Evolutionary conservation across 31 red algal genomes (phyloP), one percentile per base, ranked within the genome.

Genomic region (Asparagopsis taxiformis): DNA sequence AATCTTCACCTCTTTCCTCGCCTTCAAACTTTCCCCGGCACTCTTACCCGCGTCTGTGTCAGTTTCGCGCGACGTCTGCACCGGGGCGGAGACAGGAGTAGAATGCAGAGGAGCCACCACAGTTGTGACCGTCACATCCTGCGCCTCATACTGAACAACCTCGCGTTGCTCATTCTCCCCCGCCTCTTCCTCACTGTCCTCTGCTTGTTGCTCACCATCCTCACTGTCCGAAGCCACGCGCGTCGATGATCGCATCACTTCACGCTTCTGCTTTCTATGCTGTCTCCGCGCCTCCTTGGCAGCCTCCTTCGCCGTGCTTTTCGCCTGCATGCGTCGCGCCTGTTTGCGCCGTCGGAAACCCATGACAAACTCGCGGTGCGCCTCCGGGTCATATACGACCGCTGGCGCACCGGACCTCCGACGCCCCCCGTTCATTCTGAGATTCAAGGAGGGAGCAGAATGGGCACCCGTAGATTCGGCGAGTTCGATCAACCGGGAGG

Each of bases 291-390:
- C 59, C 41, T 88, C 23, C 46, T 88, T 88, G 28, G 74, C 71
- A 8, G 59, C 51, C 28, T 44, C 59, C 9, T 54, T 63, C 1
- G 73, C 73, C 19, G 19, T 52, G 31, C 41, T 65, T 15, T 34
- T 37, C 3, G 72, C 83, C 54, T 62, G 21, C 52, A 70, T 39
- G 26, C 72, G 83, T 24, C 83, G 83, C 19, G 62, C 61, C 55
- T 72, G 54, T 51, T 90, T 90, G 3, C 86, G 75, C 15, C 66
- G 62, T 4, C 78, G 76, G 51, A 90, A 90, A 22, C 75, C 86
- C 37, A 68, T 90, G 1, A 90, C 86, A 54, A 90, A 80, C 53
- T 90, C 75, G 26, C 86, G 86, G 68, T 90, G 86, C 3, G 76
- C 67, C 15, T 64, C 78, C 13, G 41, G 41, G 41, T 46, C 41